Percentiles rank a stretch among this genome's conserved stretches.
Evolutionary conservation across 306 rosid genomes (phyloP).

Genomic region (Corylus avellana): DNA sequence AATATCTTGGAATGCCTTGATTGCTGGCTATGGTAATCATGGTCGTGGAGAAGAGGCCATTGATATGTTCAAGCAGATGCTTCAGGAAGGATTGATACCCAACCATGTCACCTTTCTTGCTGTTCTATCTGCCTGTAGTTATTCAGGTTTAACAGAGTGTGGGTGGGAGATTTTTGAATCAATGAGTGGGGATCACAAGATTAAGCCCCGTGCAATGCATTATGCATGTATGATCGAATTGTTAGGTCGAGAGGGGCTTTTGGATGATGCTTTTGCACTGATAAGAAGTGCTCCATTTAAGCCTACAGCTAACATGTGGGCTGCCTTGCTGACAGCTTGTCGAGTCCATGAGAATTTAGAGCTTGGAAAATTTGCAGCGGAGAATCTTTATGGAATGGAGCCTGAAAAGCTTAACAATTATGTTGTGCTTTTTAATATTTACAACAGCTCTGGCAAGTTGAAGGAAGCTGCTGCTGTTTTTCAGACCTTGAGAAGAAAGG

Average conservation of each 20-base stretch:
- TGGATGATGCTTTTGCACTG: slow-evolving; percentile 73
- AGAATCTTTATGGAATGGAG: slow-evolving; percentile 76
- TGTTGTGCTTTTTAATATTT: slow-evolving; percentile 71
- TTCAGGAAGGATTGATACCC: slow-evolving; percentile 60
- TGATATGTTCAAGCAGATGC: slow-evolving; percentile 74
- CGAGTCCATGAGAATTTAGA: slow-evolving; percentile 65
- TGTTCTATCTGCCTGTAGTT: slow-evolving; percentile 77
- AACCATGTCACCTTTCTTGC: slow-evolving; percentile 89
- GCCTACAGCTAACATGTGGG: slow-evolving; percentile 90
- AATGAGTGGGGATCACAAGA: slow-evolving; percentile 66
- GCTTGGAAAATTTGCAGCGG: slow-evolving; percentile 79
- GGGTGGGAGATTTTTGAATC: slow-evolving; percentile 81
- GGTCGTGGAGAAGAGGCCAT: slow-evolving; percentile 79
- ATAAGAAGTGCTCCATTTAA: slow-evolving; percentile 60
- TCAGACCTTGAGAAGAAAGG: slow-evolving; percentile 68
- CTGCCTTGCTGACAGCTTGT: slow-evolving; percentile 86
- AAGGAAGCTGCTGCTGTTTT: slow-evolving; percentile 84
- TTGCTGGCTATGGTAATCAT: slow-evolving; percentile 83
- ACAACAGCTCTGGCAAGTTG: slow-evolving; percentile 58
- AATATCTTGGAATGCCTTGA: slow-evolving; percentile 86
- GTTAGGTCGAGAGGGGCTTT: slow-evolving; percentile 74
- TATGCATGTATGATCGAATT: slow-evolving; percentile 85
- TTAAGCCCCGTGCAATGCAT: slow-evolving; percentile 96
- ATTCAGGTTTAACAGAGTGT: slow-evolving; percentile 68
- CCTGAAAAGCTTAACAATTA: slow-evolving; percentile 76